phyloP scores from a whole-genome alignment of 169 alveolate genomes.

The Cytauxzoon felis region DNA sequence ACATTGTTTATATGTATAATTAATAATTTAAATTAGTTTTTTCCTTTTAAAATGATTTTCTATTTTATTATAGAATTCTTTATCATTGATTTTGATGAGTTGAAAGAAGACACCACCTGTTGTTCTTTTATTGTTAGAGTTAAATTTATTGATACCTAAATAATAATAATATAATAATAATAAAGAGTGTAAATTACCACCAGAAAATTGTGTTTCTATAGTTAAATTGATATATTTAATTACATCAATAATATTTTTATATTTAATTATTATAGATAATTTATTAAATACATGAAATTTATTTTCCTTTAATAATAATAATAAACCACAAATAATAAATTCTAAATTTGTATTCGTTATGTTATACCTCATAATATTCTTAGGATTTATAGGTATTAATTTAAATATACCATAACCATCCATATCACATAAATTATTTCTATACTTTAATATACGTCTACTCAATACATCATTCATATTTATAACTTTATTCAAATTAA shows the following conservation, averaged over 20 bases:
- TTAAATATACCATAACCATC: neutral
- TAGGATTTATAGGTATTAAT: neutral
- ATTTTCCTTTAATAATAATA: conserved; percentile 19
- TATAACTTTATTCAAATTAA: too few relatives aligned
- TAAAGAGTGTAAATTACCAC: conserved; percentile 15
- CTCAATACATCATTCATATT: too few relatives aligned
- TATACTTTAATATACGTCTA: too few relatives aligned
- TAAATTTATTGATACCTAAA: conserved; percentile 6
- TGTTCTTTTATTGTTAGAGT: conserved; percentile 35
- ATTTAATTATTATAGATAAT: conserved; percentile 7
- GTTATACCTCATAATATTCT: neutral
- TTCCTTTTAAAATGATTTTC: conserved; percentile 6
- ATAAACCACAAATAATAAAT: neutral
- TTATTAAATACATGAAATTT: conserved; percentile 10
- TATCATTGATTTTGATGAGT: conserved; percentile 31
- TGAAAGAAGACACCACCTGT: conserved; percentile 57
- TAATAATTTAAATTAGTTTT: too few relatives aligned
- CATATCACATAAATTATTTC: neutral
- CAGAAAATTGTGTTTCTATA: conserved; percentile 20
- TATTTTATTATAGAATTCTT: conserved; percentile 8
- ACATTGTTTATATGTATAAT: too few relatives aligned
- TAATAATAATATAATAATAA: neutral
- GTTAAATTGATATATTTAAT: conserved; percentile 19
- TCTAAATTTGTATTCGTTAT: conserved; percentile 10
- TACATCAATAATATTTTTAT: neutral